Evolutionary conservation across 1,139 yeast genomes (phyloP), one percentile per base, ranked within the genome.

Genomic region (Magnusiomyces suaveolens): DNA sequence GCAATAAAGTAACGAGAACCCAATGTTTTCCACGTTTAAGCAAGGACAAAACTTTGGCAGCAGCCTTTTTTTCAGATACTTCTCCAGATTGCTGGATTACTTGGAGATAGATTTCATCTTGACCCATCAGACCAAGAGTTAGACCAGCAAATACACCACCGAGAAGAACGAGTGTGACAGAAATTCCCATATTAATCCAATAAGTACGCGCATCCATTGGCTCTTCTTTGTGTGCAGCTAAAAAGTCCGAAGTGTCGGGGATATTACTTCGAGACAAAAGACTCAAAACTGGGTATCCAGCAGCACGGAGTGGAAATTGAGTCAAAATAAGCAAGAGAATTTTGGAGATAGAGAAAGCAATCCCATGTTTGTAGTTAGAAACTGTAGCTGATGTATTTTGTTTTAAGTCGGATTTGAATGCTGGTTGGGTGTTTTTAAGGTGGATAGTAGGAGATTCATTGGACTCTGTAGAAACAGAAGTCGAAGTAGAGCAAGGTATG

Each of bases 61-160:
- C 94, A 59, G 83, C 77, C 57, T 72, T 75, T 48, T 84, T 78
- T 69, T 92, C 97, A 20, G 68, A 62, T 4, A 65, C 60, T 18
- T 74, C 76, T 14, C 84, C 84, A 18, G 80, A 74, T 56, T 72
- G 73, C 53, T 68, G 68, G 48, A 73, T 69, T 12, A 74, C 77
- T 61, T 74, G 75, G 29, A 74, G 65, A 64, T 89, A 88, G 44
- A 90, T 94, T 70, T 90, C 97, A 69, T 92, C 97, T 70, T 90
- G 97, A 59, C 97, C 97, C 98, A 92, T 92, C 36, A 92, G 77
- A 1, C 95, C 97, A 55, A 92, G 76, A 24, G 98, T 92, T 53
- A 92, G 75, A 10, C 97, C 98, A 1, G 98, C 97, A 74, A 92
- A 92, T 14, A 88, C 86, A 60, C 98, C 98, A 52, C 98, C 98